Base-by-base conservation (phyloP, 2,329 filamentous ascomycete genomes). In the Aspergillus candidus region DNA sequence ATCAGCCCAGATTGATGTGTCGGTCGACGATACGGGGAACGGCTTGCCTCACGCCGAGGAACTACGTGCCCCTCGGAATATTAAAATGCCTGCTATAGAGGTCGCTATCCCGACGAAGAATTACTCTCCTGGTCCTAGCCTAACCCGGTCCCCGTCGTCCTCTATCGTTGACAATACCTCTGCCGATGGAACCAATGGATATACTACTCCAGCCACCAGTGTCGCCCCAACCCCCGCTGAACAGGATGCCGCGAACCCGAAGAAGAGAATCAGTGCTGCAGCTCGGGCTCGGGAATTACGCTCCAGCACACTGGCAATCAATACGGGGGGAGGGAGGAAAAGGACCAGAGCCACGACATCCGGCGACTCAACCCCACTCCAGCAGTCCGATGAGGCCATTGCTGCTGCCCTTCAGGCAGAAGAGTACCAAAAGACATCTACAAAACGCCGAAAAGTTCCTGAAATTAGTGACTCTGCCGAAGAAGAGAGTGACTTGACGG, bases 181-280 rank as follows among this genome's bases (percentile, higher is more conserved):
- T 27, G 60, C 70, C 41, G 70, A 71, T 42, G 67, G 69, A 5
- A 75, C 69, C 10, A 69, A 70, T 32, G 76, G 72, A 13, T 77
- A 75, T 54, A 80, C 79, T 46, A 85, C 82, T 3, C 80, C 81
- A 4, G 76, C 71, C 32, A 85, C 82, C 14, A 83, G 78, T 60
- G 70, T 74, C 42, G 67, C 71, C 37, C 71, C 69, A 13, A 83
- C 80, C 8, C 80, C 79, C 4, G 72, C 68, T 15, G 67, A 70
- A 17, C 71, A 71, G 11, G 60, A 65, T 39, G 55, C 55, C 22
- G 60, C 51, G 14, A 47, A 44, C 11, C 36, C 55, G 48, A 58
- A 49, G 29, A 58, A 56, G 32, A 57, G 65, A 27, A 57, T 73
- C n/a, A 68, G 65, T 52, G 69, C 73, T 17, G 66, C 71, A 10